Conservation (phyloP, 305 asterid species). For the Euphrasia arctica region DNA sequence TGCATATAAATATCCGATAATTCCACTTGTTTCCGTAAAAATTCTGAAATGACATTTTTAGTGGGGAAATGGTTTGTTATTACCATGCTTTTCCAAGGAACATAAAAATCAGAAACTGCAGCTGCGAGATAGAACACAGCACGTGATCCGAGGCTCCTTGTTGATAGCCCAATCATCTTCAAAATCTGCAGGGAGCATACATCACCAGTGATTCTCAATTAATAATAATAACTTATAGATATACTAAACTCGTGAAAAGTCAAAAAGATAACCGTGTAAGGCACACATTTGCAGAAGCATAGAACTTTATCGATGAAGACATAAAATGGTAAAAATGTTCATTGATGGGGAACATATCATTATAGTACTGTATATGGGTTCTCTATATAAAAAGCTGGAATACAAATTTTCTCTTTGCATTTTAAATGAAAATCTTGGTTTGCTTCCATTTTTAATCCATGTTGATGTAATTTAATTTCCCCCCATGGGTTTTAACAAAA, state of each 20-base stretch:
- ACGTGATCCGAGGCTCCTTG: slow-evolving; percentile 56
- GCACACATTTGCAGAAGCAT: not conserved
- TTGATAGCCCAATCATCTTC: slow-evolving; percentile 60
- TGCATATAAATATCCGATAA: not conserved
- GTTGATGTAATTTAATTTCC: not conserved
- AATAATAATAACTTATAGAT: too few species aligned
- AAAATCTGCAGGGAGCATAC: slow-evolving; percentile 47
- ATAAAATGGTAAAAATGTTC: not conserved
- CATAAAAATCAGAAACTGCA: slow-evolving; percentile 95
- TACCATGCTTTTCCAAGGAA: slow-evolving; percentile 99
- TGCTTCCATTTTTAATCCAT: not conserved
- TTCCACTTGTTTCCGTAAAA: slow-evolving; percentile 11
- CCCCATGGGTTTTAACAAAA: not conserved
- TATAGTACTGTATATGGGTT: not conserved
- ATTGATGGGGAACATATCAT: not conserved
- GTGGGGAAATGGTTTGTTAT: slow-evolving; percentile 22
- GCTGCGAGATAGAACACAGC: slow-evolving; percentile 94
- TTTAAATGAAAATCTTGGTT: not conserved
- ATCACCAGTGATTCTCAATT: not conserved
- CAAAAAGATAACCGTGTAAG: not conserved
- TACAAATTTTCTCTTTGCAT: not conserved
- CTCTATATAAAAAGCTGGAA: not conserved
- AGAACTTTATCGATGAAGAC: not conserved
- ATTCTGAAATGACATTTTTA: slow-evolving; percentile 12
- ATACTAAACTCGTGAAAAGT: not conserved